phyloP scores from a whole-genome alignment of 2,329 filamentous ascomycete species.

The Sclerotinia glacialis region DNA sequence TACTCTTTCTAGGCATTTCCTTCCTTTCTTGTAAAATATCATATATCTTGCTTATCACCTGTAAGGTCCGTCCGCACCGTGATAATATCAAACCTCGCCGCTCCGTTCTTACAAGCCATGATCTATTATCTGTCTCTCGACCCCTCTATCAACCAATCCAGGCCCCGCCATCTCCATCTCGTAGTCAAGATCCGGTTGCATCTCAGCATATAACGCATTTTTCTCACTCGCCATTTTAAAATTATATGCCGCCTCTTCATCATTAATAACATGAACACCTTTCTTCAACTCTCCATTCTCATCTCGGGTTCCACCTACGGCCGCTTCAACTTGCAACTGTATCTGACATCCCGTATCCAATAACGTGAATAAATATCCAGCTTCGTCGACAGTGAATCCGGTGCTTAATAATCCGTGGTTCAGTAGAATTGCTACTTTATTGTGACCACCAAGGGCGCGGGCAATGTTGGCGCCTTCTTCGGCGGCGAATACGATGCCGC shows the following conservation, averaged over 20 bases:
- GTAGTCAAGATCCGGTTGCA: slow-evolving; percentile 47
- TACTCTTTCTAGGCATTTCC: too few species aligned
- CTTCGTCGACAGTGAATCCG: slow-evolving; percentile 70
- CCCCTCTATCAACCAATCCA: slow-evolving; percentile 37
- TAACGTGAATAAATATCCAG: slow-evolving; percentile 65
- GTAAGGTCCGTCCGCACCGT: too few species aligned
- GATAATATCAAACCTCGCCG: too few species aligned
- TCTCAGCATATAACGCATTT: slow-evolving; percentile 47
- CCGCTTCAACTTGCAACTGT: slow-evolving; percentile 67
- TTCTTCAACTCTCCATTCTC: slow-evolving; percentile 31
- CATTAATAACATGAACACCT: slow-evolving; percentile 44
- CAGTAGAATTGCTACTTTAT: slow-evolving; percentile 58
- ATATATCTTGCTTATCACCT: too few species aligned
- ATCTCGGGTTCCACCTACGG: slow-evolving; percentile 54
- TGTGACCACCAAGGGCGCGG: slow-evolving; percentile 58
- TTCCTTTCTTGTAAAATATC: too few species aligned
- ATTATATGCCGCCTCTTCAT: slow-evolving; percentile 54
- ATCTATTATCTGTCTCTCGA: slow-evolving; percentile 37
- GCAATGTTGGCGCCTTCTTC: slow-evolving; percentile 65
- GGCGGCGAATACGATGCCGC: slow-evolving; percentile 59
- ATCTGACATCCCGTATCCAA: slow-evolving; percentile 68
- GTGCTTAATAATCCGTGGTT: slow-evolving; percentile 74
- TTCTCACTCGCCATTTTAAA: slow-evolving; percentile 50
- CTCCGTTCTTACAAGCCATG: slow-evolving; percentile 26
- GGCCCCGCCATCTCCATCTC: slow-evolving; percentile 45